Conservation (phyloP, 331 rosid species). For the Spiraea crenata region DNA sequence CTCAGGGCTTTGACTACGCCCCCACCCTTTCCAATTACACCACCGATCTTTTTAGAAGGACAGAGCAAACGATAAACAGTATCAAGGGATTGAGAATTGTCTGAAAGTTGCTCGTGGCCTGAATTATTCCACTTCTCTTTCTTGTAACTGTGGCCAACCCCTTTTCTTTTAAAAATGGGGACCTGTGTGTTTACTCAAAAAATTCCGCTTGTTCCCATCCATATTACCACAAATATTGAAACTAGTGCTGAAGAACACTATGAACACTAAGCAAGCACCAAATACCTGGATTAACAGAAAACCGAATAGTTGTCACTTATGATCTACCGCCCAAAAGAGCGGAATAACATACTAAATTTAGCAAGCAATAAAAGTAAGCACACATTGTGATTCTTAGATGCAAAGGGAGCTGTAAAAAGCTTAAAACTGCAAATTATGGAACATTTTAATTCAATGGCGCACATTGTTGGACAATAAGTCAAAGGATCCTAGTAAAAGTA, state of each 20-base stretch:
- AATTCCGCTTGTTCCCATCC: conserved; percentile 32
- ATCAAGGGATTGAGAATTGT: conserved; percentile 21
- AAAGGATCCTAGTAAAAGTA: not conserved
- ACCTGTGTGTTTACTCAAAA: conserved; percentile 17
- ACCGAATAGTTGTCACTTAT: not conserved
- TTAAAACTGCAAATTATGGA: not conserved
- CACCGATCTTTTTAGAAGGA: conserved; percentile 38
- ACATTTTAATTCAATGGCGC: not conserved
- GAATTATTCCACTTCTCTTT: conserved; percentile 29
- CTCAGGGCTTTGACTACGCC: conserved; percentile 30
- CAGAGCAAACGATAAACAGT: conserved; percentile 38
- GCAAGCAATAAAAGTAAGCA: not conserved
- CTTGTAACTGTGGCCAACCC: conserved; percentile 6
- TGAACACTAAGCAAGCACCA: not conserved
- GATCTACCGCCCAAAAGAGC: too few relatives aligned
- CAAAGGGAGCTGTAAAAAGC: not conserved
- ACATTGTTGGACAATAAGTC: not conserved
- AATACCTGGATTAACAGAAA: not conserved
- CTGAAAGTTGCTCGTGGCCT: conserved; percentile 14
- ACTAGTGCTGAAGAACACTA: not conserved
- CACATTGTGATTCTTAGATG: not conserved
- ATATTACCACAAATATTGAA: not conserved
- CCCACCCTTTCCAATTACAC: conserved; percentile 43
- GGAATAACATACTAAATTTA: not conserved
- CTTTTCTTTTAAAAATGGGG: conserved; percentile 31